These are phyloP conservation scores for Kazachstania africana DNA, from an alignment of 805 yeast genomes.

Conservation along the genomic window DNA sequence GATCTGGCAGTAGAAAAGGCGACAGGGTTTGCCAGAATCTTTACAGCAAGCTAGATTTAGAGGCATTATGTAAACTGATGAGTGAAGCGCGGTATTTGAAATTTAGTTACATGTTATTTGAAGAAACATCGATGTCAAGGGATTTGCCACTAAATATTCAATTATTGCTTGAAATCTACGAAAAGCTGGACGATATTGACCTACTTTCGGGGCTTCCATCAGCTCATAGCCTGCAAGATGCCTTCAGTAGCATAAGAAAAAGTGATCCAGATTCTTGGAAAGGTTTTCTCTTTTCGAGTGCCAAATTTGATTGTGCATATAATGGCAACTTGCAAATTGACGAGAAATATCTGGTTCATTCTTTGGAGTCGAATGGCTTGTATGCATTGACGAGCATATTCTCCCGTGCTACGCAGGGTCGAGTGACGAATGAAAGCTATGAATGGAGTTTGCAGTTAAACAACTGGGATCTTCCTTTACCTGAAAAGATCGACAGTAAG, in stretches of 20 bases:
- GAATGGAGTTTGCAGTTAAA: conserved; percentile 69
- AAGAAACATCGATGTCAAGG: conserved; percentile 16
- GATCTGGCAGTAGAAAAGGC: conserved; percentile 14
- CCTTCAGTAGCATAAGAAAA: conserved; percentile 32
- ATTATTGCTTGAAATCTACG: conserved; percentile 31
- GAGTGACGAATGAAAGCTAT: conserved; percentile 22
- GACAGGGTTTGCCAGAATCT: conserved; percentile 8
- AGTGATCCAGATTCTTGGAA: conserved; percentile 28
- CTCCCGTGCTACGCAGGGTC: too few species aligned
- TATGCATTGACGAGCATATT: too few species aligned
- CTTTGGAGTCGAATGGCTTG: conserved; percentile 42
- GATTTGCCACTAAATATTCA: conserved; percentile 4
- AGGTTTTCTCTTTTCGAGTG: conserved; percentile 43
- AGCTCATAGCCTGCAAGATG: conserved; percentile 40
- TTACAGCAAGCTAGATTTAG: conserved; percentile 13
- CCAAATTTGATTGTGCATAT: conserved; percentile 37
- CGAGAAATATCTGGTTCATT: not conserved
- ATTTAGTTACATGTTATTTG: conserved; percentile 28
- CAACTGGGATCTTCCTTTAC: conserved; percentile 62
- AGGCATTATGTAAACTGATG: conserved; percentile 5
- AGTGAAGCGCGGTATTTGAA: conserved; percentile 9
- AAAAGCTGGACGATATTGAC: conserved; percentile 49
- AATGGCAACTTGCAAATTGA: not conserved
- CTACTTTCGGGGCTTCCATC: conserved; percentile 54
- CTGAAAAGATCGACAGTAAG: conserved; percentile 27